Evolutionary conservation across 2,329 filamentous ascomycete species (phyloP).

Genomic region (Talaromyces piceae): DNA sequence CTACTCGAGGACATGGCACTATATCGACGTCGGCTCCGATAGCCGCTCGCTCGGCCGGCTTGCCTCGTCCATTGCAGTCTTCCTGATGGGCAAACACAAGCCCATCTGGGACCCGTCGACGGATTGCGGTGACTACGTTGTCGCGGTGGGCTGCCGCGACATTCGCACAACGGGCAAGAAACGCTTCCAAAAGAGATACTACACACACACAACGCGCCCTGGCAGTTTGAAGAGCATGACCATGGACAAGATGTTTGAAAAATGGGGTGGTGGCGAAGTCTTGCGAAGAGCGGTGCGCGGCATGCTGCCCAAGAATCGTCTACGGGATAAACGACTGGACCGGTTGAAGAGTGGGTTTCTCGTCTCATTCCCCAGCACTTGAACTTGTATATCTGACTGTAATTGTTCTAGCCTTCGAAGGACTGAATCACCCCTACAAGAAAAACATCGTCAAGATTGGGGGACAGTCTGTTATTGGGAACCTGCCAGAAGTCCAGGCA

Average conservation of each 20-base stretch:
- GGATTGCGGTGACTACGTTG: conserved; percentile 98
- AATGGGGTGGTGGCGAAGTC: conserved; percentile 88
- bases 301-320: conserved; percentile 94
- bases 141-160: conserved; percentile 81
- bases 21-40: conserved; percentile 64
- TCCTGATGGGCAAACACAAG: conserved; percentile 98
- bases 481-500: conserved; percentile 28
- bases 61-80: conserved; percentile 75
- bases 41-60: conserved; percentile 81
- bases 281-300: conserved; percentile 86
- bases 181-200: conserved; percentile 89
- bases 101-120: conserved; percentile 95
- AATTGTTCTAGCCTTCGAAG: conserved; percentile 65
- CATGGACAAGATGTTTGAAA: conserved; percentile 91
- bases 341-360: conserved; percentile 63
- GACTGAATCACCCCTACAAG: conserved; percentile 84
- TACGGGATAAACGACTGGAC: conserved; percentile 79
- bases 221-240: conserved; percentile 80
- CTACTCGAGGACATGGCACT: conserved; percentile 94
- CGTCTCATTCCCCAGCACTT: background rate
- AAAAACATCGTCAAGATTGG: conserved; percentile 72
- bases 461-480: conserved; percentile 41
- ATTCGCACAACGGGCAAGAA: conserved; percentile 88
- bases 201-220: conserved; percentile 84
- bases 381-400: conserved; percentile 1